Base-by-base conservation (phyloP, 257 asterid genomes). In the Nicotiana benthamiana region DNA sequence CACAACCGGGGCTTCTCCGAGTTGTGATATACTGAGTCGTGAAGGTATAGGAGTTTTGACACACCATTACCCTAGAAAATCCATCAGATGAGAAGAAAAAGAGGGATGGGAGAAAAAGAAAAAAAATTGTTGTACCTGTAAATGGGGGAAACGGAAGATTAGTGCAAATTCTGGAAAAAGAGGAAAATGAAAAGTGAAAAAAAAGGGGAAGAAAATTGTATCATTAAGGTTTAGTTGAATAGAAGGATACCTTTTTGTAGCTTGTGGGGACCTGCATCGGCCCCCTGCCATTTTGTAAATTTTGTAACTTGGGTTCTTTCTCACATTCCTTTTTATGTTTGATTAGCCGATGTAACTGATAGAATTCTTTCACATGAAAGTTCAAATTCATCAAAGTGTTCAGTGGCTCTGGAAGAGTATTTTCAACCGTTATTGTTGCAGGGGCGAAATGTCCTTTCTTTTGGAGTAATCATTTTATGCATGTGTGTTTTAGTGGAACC, bases 1-100 rank as follows among this genome's bases (percentile, higher is more conserved):
- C 97, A 4, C 98, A 96, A 84, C 92, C 98, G 8, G 97, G 97
- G 85, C 97, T 93, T 80, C 93, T 93, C 15, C 95, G 93, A 40
- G 96, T 93, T 66, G 88, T 90, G 75, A 32, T 93, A 85, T 87
- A 87, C 90, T 91, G 91, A 91, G 79, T 57, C 83, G 54, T 61
- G 85, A 85, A 85, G 90, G 89, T 75, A 82, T 82, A 89, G 82
- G 86, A 80, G 84, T 84, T 86, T 86, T 90, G 83, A 78, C 75
- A 76, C 84, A 51, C 48, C 59, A 77, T 48, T 48, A 63, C 78
- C 77, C 81, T 32, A 34, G 75, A 82, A 72, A 34, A 22, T n/a
- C n/a, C n/a, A n/a, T n/a, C n/a, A n/a, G n/a, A n/a, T n/a, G n/a
- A n/a, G n/a, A n/a, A n/a, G n/a, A n/a, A n/a, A n/a, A n/a, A n/a